Evolutionary conservation across 2,329 filamentous ascomycete species (phyloP).

Genomic region (Cladosporium sp.): DNA sequence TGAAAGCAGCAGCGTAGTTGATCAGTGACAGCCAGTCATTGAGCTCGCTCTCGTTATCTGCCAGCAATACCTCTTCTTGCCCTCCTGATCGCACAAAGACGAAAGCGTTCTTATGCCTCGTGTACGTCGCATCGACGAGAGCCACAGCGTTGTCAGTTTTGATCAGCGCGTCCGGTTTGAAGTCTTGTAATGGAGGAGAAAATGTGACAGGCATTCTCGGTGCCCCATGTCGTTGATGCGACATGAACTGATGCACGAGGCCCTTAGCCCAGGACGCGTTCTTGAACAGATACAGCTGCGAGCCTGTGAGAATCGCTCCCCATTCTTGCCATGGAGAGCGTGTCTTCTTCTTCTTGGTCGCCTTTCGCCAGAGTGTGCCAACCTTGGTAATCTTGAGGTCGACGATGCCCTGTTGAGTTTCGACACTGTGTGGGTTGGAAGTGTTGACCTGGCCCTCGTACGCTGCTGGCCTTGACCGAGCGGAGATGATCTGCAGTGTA

Average conservation of each 20-base stretch:
- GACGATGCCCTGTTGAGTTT: slow-evolving; percentile 85
- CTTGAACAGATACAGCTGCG: slow-evolving; percentile 92
- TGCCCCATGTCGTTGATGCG: slow-evolving; percentile 70
- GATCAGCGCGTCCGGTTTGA: slow-evolving; percentile 90
- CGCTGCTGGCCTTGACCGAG: slow-evolving; percentile 85
- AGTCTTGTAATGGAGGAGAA: slow-evolving; percentile 80
- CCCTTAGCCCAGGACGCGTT: slow-evolving; percentile 90
- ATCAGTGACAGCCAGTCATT: slow-evolving; percentile 96
- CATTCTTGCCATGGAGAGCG: slow-evolving; percentile 98
- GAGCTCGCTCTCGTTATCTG: slow-evolving; percentile 83
- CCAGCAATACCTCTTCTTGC: slow-evolving; percentile 82
- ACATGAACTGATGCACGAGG: slow-evolving; percentile 80
- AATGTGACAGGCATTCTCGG: slow-evolving; percentile 76
- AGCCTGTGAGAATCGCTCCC: slow-evolving; percentile 94
- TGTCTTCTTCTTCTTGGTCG: slow-evolving; percentile 87
- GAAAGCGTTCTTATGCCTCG: slow-evolving; percentile 93
- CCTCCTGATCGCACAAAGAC: slow-evolving; percentile 81
- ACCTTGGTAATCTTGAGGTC: slow-evolving; percentile 98
- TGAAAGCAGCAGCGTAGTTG: slow-evolving; percentile 92
- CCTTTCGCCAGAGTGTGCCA: slow-evolving; percentile 89
- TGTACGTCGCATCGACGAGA: slow-evolving; percentile 77
- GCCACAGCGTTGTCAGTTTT: slow-evolving; percentile 91
- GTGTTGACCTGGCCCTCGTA: slow-evolving; percentile 67
- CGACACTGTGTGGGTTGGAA: slow-evolving; percentile 49
- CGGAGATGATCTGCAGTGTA: slow-evolving; percentile 89